These are phyloP conservation scores for Blastosporella zonata DNA, from an alignment of 1,284 basidiomycete species.

Conservation along the genomic window DNA sequence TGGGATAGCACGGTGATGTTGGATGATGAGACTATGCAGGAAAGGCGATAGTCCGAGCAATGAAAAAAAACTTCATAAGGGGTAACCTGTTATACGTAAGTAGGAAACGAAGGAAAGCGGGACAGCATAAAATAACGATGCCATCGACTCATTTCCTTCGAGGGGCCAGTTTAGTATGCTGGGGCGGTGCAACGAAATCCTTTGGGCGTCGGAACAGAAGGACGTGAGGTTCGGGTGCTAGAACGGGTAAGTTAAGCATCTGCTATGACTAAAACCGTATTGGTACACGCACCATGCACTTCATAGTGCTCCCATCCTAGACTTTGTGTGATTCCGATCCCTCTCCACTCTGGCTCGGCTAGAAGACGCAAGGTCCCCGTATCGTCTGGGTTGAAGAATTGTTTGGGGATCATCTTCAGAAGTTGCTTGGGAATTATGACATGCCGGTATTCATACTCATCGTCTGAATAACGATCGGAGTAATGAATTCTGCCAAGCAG, in stretches of 20 bases:
- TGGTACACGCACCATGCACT: slow-evolving; percentile 81
- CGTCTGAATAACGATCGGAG: slow-evolving; percentile 81
- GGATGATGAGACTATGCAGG: slow-evolving; percentile 11
- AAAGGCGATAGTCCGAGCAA: slow-evolving; percentile 12
- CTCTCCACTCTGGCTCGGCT: slow-evolving; percentile 88
- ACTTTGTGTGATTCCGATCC: slow-evolving; percentile 94
- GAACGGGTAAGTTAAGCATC: slow-evolving; percentile 9
- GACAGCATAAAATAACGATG: neutral
- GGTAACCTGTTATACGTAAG: slow-evolving; percentile 4
- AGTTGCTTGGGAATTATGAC: slow-evolving; percentile 90
- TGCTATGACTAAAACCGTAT: neutral
- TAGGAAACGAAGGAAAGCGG: slow-evolving; percentile 9
- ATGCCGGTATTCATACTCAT: slow-evolving; percentile 86
- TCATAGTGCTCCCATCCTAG: slow-evolving; percentile 98
- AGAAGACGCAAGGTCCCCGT: slow-evolving; percentile 81
- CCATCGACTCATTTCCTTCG: slow-evolving; percentile 33
- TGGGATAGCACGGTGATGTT: slow-evolving; percentile 7
- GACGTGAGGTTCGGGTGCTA: slow-evolving; percentile 86
- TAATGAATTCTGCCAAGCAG: slow-evolving; percentile 65
- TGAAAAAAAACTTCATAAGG: neutral
- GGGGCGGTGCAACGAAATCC: slow-evolving; percentile 54
- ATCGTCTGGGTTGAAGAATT: slow-evolving; percentile 75
- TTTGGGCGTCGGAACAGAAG: slow-evolving; percentile 74
- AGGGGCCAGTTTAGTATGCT: slow-evolving; percentile 28
- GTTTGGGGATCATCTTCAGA: slow-evolving; percentile 82